A percentile compares a stretch with the other conserved stretches of the same genome.
Evolutionary conservation across 768 basidiomycete genomes (phyloP).

Genomic region (Mycena filopes): DNA sequence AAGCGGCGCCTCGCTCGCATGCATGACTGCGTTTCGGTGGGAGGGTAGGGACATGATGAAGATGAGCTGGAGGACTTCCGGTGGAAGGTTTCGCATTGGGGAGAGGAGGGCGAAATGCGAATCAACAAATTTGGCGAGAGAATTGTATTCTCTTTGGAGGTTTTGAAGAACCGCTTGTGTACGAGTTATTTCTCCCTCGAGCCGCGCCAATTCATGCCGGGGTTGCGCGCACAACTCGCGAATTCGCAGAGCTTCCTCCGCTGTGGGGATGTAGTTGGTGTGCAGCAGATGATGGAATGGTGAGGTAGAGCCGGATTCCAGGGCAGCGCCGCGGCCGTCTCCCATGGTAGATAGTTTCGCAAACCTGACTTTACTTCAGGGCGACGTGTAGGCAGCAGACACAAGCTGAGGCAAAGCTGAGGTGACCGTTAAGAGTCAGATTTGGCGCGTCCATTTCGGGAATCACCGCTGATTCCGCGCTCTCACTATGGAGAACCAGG

Average conservation of each 20-base stretch:
- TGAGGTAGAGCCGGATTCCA: conserved; percentile 1
- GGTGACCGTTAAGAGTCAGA: too few species aligned
- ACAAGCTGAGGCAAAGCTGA: too few species aligned
- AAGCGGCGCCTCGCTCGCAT: conserved; percentile 22
- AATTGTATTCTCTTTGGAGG: conserved; percentile 17
- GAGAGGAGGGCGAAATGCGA: conserved; percentile 21
- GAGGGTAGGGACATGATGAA: conserved; percentile 19
- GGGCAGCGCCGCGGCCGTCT: too few species aligned
- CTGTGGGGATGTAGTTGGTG: conserved; percentile 21
- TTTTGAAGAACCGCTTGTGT: conserved; percentile 15
- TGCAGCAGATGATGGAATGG: conserved; percentile 22
- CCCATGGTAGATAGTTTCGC: too few species aligned
- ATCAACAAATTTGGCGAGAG: conserved; percentile 10
- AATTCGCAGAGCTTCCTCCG: conserved; percentile 17
- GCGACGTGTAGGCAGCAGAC: too few species aligned
- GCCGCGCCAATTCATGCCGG: conserved; percentile 14
- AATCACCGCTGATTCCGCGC: background rate
- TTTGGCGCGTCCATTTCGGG: conserved; percentile 18
- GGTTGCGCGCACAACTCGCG: conserved; percentile 14
- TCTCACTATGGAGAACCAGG: conserved; percentile 15
- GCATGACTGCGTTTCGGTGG: conserved; percentile 21
- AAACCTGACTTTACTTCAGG: too few species aligned
- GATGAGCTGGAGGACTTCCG: conserved; percentile 25
- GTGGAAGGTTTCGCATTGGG: conserved; percentile 24
- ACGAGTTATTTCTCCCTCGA: conserved; percentile 16